Base-by-base conservation (phyloP, 2,329 filamentous ascomycete genomes). In the Pseudogymnoascus verrucosus region DNA sequence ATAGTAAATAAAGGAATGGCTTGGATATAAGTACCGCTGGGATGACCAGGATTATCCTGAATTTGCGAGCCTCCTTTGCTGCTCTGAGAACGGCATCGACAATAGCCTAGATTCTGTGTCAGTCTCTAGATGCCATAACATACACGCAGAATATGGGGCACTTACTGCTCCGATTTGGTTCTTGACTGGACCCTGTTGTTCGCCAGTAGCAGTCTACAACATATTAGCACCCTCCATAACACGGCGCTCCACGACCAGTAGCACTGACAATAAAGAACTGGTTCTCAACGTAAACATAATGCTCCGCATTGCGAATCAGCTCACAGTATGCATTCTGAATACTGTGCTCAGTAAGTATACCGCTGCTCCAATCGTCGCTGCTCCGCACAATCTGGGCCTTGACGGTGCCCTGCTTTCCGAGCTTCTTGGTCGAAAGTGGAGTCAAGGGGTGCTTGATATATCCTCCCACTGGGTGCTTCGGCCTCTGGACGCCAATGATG, bases 251-350 rank as follows among this genome's bases (percentile, higher is more conserved):
- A 47, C 2, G 1, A 16, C 14, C 23, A 51, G 4, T n/a, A n/a
- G 14, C 23, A 51, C 44, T 51, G 28, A 51, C 44, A 77, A 84
- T 97, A 80, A 98, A 99, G 79, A 98, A 98, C 71, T 99, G 95
- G 71, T 98, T 98, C 75, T 99, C 95, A 65, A 99, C 96, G 78
- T 98, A 99, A 23, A 99, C 89, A 69, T 86, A 97, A 73, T 98
- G 93, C 76, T 97, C 79, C 0, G 93, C 93, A 61, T 90, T 91
- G 61, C 88, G 81, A 70, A 98, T 98, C 31, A 96, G 78, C 67
- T 96, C 91, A 64, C 80, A 82, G 73, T 96, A 96, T 0, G 92
- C 91, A 69, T 91, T 96, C 69, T 95, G 90, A 64, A 96, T 96
- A 60, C 88, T 92, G 69, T 91, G 88, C 65, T 96, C 92, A 0